phyloP scores from a whole-genome alignment of 2,329 filamentous ascomycete species.

The Colletotrichum orchidophilum region DNA sequence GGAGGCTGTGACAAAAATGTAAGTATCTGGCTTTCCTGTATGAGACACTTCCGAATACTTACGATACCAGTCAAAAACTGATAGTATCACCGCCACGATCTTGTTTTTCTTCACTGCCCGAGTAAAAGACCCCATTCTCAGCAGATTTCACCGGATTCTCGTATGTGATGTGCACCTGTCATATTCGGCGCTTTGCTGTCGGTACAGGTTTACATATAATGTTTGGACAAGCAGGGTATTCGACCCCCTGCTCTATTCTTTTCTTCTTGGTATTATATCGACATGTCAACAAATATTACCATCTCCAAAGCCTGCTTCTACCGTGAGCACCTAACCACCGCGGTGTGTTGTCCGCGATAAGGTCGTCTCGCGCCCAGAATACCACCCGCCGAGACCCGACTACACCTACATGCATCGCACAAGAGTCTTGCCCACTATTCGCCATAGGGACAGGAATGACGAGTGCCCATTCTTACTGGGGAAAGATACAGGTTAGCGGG shows the following conservation, averaged over 20 bases:
- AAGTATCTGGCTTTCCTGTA: not conserved
- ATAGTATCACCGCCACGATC: conserved; percentile 38
- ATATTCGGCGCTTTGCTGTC: not conserved
- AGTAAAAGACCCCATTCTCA: conserved; percentile 25
- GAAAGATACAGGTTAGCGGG: conserved; percentile 16
- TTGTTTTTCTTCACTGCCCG: conserved; percentile 35
- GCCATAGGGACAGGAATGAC: conserved; percentile 30
- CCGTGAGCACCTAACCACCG: not conserved
- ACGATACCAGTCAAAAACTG: conserved; percentile 44
- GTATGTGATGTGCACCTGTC: not conserved
- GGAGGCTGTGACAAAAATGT: conserved; percentile 33
- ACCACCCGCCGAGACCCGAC: conserved; percentile 20
- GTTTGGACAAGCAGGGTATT: not conserved
- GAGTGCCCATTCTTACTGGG: conserved; percentile 7
- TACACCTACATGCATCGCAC: not conserved
- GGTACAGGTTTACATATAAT: conserved; percentile 20
- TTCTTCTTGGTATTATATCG: not conserved
- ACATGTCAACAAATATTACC: not conserved
- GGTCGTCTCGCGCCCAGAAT: not conserved
- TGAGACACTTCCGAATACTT: not conserved
- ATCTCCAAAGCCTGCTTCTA: not conserved
- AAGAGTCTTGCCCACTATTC: conserved; percentile 18
- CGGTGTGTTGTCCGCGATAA: conserved; percentile 2
- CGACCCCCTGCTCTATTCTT: not conserved
- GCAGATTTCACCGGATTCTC: no score